Conservation (phyloP, 345 rosid species). For the Gossypium turneri region DNA sequence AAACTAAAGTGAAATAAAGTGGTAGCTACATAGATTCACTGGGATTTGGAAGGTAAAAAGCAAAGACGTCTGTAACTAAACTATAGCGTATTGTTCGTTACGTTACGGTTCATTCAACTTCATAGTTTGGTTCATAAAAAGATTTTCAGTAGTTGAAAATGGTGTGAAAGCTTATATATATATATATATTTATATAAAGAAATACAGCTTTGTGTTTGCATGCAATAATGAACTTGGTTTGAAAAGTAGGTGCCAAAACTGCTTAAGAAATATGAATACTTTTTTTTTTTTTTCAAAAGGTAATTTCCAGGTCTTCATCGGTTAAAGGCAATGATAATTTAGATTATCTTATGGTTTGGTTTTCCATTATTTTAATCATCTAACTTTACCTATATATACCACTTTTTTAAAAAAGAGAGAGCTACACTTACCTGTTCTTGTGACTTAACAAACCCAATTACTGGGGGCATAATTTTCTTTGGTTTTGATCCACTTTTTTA, state of each 20-base stretch:
- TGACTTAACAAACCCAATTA: background rate
- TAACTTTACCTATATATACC: background rate
- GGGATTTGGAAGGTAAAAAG: slow-evolving; percentile 5
- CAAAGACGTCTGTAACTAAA: background rate
- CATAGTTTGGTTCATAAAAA: background rate
- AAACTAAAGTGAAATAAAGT: slow-evolving; percentile 6
- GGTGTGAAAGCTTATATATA: background rate
- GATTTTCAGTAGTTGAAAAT: background rate
- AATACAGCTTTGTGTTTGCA: background rate
- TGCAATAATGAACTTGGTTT: slow-evolving; percentile 3
- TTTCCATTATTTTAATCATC: background rate
- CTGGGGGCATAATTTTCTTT: background rate
- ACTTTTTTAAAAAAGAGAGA: background rate
- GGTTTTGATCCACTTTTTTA: background rate
- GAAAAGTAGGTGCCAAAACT: slow-evolving; percentile 9
- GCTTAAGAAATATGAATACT: background rate
- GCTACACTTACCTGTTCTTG: background rate
- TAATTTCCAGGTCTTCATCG: background rate
- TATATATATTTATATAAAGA: background rate
- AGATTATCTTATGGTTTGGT: slow-evolving; percentile 1
- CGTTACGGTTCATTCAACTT: background rate
- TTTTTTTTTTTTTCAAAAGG: background rate
- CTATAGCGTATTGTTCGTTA: background rate
- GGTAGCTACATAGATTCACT: background rate
- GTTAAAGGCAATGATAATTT: slow-evolving; percentile 2